Evolutionary conservation across 257 asterid genomes (phyloP).

Genomic region (Rehmannia glutinosa): DNA sequence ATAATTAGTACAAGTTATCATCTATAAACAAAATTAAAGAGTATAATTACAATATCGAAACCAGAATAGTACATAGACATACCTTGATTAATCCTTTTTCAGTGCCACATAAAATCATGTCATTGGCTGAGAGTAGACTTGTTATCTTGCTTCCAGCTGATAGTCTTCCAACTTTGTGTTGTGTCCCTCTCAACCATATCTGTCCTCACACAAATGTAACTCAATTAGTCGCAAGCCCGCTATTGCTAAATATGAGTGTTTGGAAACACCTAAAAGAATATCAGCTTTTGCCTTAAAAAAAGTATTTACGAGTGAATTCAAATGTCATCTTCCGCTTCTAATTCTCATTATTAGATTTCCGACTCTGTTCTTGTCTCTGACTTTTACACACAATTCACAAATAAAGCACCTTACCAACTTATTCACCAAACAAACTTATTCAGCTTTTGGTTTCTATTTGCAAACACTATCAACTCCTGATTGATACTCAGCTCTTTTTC

Average conservation of each 20-base stretch:
- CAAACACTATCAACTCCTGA: too few species aligned
- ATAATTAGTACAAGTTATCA: not conserved
- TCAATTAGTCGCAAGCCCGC: not conserved
- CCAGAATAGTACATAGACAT: not conserved
- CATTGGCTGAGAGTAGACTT: slow-evolving; percentile 81
- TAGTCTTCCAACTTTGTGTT: slow-evolving; percentile 83
- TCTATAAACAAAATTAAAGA: not conserved
- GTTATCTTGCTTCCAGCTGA: slow-evolving; percentile 96
- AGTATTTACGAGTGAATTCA: too few species aligned
- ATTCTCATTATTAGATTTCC: too few species aligned
- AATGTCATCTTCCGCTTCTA: too few species aligned
- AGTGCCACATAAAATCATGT: slow-evolving; percentile 88
- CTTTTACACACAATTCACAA: not conserved
- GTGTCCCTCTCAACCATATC: slow-evolving; percentile 93
- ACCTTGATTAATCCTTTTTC: slow-evolving; percentile 90
- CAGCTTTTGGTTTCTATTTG: too few species aligned
- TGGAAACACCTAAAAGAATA: too few species aligned
- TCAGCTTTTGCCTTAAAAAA: too few species aligned
- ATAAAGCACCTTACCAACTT: too few species aligned
- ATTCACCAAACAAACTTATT: too few species aligned
- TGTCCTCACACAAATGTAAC: slow-evolving; percentile 8
- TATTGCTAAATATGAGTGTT: too few species aligned
- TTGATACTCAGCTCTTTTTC: not conserved
- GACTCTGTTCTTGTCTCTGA: too few species aligned
- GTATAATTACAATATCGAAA: not conserved